Conservation (phyloP, 495 filamentous ascomycete species). For the Thozetella sp. region DNA sequence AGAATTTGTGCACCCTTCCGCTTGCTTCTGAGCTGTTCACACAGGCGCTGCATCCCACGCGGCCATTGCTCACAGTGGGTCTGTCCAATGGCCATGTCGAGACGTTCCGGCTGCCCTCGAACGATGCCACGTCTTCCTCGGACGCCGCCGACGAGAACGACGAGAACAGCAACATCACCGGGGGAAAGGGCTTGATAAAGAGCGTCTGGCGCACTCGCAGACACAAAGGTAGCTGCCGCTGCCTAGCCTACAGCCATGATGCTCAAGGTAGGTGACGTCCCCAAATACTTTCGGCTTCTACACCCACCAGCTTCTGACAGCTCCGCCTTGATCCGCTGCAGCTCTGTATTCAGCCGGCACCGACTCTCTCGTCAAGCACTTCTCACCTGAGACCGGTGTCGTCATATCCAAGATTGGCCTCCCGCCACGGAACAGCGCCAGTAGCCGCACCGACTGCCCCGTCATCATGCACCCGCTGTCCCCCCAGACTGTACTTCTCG, state of each 20-base stretch:
- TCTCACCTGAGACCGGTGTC: conserved; percentile 74
- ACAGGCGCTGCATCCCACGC: conserved; percentile 81
- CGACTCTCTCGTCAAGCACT: conserved; percentile 88
- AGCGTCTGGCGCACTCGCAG: conserved; percentile 84
- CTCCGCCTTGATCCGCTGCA: conserved; percentile 21
- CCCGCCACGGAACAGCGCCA: conserved; percentile 41
- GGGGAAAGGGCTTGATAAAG: conserved; percentile 75
- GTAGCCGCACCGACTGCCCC: conserved; percentile 60
- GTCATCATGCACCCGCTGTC: conserved; percentile 79
- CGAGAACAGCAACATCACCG: conserved; percentile 46
- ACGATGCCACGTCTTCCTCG: conserved; percentile 45
- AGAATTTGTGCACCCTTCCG: conserved; percentile 87
- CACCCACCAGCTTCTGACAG: conserved; percentile 9
- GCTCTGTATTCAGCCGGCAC: conserved; percentile 86
- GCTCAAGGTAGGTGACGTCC: conserved; percentile 52
- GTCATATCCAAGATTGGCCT: conserved; percentile 79
- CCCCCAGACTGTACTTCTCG: conserved; percentile 85
- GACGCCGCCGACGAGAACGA: conserved; percentile 48
- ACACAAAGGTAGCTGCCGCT: conserved; percentile 91
- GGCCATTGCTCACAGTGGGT: conserved; percentile 84
- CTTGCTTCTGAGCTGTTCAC: conserved; percentile 86
- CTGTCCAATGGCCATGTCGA: conserved; percentile 85
- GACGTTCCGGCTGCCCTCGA: conserved; percentile 74
- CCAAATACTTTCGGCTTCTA: not conserved
- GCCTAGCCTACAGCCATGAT: conserved; percentile 74